Base-by-base conservation (phyloP, 2,329 filamentous ascomycete genomes). In the Cyphellophora europaea region DNA sequence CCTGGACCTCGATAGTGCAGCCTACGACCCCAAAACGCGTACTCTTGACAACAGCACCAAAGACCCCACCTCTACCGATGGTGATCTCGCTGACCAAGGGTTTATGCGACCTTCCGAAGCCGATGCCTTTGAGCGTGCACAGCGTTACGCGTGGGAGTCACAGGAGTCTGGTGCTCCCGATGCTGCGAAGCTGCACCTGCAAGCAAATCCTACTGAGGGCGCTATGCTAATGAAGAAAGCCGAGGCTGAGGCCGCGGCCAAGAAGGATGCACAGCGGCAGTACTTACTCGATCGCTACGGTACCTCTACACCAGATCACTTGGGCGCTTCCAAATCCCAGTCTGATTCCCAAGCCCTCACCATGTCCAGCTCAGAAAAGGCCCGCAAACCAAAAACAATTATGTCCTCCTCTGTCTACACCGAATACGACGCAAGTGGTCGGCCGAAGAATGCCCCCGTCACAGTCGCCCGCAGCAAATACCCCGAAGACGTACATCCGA, bases 21-120 rank as follows among this genome's bases (percentile, higher is more conserved):
- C 93, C 58, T 98, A 98, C 61, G 89, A 98, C 53, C 91, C 91
- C 0, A 98, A 98, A 57, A 95, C 88, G 10, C 74, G 91, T 50
- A 81, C 83, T 6, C 85, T 98, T 70, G 85, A 93, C 53, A 78
- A 76, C 43, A 86, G 87, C 31, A 86, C 82, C 5, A 83, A 79
- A 19, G 32, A 42, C 4, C 32, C 35, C 16, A n/a, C n/a, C n/a
- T n/a, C n/a, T n/a, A 74, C 74, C 14, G 86, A 93, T 62, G 80
- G 79, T 48, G 82, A 84, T 3, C 89, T 91, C 37, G 88, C 88
- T 3, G 91, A 96, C 51, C 88, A 96, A 50, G 89, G 89, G 30
- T 96, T 93, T 57, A 75, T 93, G 62, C 77, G 81, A 28, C 41
- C 37, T n/a, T 37, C 45, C 3, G 91, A 98, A 54, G 91, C 91